Percentiles rank a stretch among this genome's conserved stretches.
These are phyloP conservation scores for Carex pumila DNA, from an alignment of 176 grass and related monocot genomes.

Conservation along the genomic window DNA sequence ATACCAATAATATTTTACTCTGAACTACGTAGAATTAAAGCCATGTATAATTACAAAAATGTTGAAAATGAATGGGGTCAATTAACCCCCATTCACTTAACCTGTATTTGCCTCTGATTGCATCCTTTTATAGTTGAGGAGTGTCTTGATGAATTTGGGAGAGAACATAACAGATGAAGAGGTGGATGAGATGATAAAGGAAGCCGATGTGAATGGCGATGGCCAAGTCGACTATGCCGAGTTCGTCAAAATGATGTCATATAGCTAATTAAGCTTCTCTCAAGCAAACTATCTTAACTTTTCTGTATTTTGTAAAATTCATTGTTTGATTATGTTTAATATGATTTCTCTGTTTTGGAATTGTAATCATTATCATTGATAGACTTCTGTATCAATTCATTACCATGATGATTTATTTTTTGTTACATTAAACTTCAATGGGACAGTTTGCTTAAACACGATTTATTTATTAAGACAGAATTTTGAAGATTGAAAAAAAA, in stretches of 20 bases:
- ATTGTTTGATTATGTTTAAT: background rate
- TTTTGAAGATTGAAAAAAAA: background rate
- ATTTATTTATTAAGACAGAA: background rate
- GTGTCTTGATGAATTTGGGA: constrained; percentile 8
- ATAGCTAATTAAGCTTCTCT: background rate
- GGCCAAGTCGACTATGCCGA: constrained; percentile 15
- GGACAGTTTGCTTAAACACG: background rate
- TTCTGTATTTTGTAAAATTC: background rate
- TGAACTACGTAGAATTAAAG: too few species aligned
- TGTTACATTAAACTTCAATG: constrained; percentile 1
- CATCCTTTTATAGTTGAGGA: background rate
- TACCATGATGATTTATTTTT: background rate
- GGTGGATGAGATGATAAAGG: constrained; percentile 20
- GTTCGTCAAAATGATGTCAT: constrained; percentile 21
- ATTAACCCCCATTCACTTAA: too few species aligned
- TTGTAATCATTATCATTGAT: background rate
- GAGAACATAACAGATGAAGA: constrained; percentile 9
- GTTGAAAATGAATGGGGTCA: too few species aligned
- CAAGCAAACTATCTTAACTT: background rate
- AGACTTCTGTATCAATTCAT: background rate
- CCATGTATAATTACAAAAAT: too few species aligned
- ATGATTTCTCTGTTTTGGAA: background rate
- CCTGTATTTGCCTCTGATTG: too few species aligned
- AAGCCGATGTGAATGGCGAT: constrained; percentile 14
- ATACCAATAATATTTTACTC: too few species aligned